phyloP scores from a whole-genome alignment of 2,329 filamentous ascomycete species.

The Trichoderma semiorbis region DNA sequence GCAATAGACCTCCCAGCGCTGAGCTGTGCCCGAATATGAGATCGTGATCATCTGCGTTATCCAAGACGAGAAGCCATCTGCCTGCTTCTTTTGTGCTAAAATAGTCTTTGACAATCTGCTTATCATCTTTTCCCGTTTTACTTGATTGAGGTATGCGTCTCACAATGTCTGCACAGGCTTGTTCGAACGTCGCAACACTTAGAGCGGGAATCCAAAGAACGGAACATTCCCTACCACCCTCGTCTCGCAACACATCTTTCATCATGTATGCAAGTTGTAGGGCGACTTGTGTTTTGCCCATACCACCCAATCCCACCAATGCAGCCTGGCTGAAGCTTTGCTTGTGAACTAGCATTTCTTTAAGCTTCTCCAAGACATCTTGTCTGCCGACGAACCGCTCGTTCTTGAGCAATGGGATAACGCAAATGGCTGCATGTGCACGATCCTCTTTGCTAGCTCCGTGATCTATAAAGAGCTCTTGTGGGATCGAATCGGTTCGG shows the following conservation, averaged over 20 bases:
- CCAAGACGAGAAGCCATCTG: constrained; percentile 25
- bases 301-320: constrained; percentile 36
- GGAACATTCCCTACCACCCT: constrained; percentile 29
- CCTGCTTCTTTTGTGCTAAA: constrained; percentile 23
- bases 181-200: constrained; percentile 35
- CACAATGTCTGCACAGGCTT: constrained; percentile 33
- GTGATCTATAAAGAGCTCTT: neutral
- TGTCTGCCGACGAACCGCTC: constrained; percentile 25
- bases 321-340: constrained; percentile 28
- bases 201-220: constrained; percentile 43
- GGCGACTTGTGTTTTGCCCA: constrained; percentile 39
- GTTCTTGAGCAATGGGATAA: constrained; percentile 22
- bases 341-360: constrained; percentile 2
- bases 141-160: constrained; percentile 26
- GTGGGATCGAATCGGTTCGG: neutral
- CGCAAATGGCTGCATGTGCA: neutral
- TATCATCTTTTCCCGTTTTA: constrained; percentile 46
- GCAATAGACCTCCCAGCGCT: constrained; percentile 22
- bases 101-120: constrained; percentile 52
- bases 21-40: constrained; percentile 21
- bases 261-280: constrained; percentile 39
- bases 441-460: neutral
- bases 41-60: constrained; percentile 39
- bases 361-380: constrained; percentile 20
- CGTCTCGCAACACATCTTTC: constrained; percentile 33